These are phyloP conservation scores for Nicotiana otophora DNA, from an alignment of 257 asterid genomes.

Conservation along the genomic window DNA sequence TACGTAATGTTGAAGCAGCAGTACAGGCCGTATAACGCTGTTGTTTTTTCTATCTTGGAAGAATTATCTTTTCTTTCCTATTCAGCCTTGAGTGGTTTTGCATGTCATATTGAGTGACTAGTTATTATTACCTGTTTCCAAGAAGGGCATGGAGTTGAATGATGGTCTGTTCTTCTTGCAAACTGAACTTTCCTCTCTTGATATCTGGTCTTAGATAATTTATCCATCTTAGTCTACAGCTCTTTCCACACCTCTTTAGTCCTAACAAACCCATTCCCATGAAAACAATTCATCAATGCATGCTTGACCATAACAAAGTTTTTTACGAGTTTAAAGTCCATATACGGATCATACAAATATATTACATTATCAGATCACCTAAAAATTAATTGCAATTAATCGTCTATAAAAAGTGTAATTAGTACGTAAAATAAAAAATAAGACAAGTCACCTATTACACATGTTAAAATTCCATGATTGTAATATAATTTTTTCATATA, in stretches of 20 bases:
- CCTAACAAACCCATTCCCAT: background rate
- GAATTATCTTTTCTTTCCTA: background rate
- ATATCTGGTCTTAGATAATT: constrained; percentile 10
- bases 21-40: background rate
- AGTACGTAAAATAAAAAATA: too few relatives aligned
- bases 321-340: background rate
- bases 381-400: too few relatives aligned
- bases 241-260: constrained; percentile 5
- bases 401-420: too few relatives aligned
- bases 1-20: background rate
- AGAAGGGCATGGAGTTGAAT: constrained; percentile 12
- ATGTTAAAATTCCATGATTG: too few relatives aligned
- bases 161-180: constrained; percentile 1
- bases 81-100: background rate
- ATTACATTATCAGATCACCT: too few relatives aligned
- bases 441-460: too few relatives aligned
- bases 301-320: background rate
- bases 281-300: background rate
- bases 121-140: background rate
- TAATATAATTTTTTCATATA: too few relatives aligned
- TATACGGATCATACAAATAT: too few relatives aligned
- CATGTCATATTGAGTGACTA: background rate
- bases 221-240: constrained; percentile 7
- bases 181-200: constrained; percentile 7
- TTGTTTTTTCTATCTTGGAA: background rate